Base-by-base conservation (phyloP, 495 filamentous ascomycete genomes). In the Podospora australis region DNA sequence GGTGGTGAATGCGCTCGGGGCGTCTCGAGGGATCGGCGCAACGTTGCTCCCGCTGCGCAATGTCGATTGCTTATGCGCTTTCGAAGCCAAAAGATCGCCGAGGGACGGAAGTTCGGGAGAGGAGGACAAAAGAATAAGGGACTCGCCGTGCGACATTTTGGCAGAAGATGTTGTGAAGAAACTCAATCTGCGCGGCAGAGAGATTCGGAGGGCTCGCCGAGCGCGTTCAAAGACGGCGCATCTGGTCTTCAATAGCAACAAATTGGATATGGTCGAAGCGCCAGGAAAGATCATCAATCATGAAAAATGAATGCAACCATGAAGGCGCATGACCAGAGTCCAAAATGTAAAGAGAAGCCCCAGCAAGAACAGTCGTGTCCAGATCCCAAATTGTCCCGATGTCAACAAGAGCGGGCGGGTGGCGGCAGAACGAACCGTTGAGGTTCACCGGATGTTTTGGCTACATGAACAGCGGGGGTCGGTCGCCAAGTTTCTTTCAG, bases 61-160 rank as follows among this genome's bases (percentile, higher is more conserved):
- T 2, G 53, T n/a, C 23, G 11, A 49, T 3, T 55, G 57, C 40
- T 62, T 59, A 20, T 59, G 42, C 6, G 40, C 55, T 35, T 62
- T 71, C 5, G 64, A 55, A 6, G n/a, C 7, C 5, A 71, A 41
- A 22, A 73, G 51, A 2, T 75, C 67, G 39, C 53, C 48, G 5
- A 74, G 57, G 2, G 70, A 67, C 9, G 73, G 73, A 1, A 76
- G 53, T 19, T 63, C 66, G 7, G 72, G 70, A 1, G 72, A 76
- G 8, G 75, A 78, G 0, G 74, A 75, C 2, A 66, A 66, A 25
- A 73, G 34, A 19, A 63, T 30, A 25, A 60, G 39, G 6, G 62
- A 48, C 6, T 59, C 48, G 21, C 62, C 49, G 2, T 44, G 48
- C 21, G 50, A 22, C 52, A 57, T 56, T 35, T 54, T 48, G 4